These are phyloP conservation scores for Trifolium pratense DNA, from an alignment of 306 rosid species.

Conservation along the genomic window DNA sequence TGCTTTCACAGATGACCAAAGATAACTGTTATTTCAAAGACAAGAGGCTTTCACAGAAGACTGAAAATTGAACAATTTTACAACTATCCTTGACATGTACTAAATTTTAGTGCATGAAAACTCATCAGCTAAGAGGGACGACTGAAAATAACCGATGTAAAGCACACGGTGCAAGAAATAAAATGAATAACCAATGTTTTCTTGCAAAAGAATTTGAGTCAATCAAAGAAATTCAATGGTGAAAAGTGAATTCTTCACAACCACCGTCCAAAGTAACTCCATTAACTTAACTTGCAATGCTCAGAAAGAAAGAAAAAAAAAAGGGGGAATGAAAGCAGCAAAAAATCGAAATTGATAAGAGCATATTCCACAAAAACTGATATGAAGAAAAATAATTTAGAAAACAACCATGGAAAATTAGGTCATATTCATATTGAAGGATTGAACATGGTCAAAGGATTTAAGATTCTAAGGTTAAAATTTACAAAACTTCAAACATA, in stretches of 20 bases:
- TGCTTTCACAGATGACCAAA: constrained; percentile 8
- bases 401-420: not conserved
- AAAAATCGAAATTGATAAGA: no score
- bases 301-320: not conserved
- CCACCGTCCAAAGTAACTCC: not conserved
- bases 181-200: not conserved
- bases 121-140: not conserved
- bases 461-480: not conserved
- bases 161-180: not conserved
- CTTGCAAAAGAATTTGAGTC: not conserved
- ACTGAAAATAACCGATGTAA: not conserved
- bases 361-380: not conserved
- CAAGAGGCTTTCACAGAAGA: not conserved
- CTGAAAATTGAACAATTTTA: not conserved
- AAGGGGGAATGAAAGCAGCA: not conserved
- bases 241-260: not conserved
- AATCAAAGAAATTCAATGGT: not conserved
- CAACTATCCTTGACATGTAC: not conserved
- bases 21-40: not conserved
- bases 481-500: not conserved
- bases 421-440: not conserved
- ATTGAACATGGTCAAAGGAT: not conserved
- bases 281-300: not conserved
- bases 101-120: not conserved
- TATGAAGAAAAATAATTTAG: no score